Conservation (phyloP, 2,329 filamentous ascomycete genomes). For the Lojkania enalia region DNA sequence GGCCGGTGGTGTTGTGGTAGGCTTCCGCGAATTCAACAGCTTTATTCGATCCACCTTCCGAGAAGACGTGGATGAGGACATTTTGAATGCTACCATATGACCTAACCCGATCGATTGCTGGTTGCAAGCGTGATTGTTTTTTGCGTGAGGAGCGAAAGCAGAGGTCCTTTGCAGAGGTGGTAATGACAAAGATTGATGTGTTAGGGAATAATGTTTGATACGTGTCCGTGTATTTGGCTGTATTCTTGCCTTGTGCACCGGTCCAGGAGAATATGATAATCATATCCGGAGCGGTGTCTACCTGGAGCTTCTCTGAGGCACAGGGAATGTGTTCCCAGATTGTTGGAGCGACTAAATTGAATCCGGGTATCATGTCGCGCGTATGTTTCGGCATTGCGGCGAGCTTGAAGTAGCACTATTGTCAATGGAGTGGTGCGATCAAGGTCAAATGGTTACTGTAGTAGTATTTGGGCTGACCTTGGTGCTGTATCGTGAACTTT, state of each 20-base stretch:
- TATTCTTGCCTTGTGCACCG: constrained; percentile 27
- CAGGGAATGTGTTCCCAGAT: constrained; percentile 19
- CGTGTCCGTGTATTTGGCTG: constrained; percentile 27
- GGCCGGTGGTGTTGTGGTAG: constrained; percentile 20
- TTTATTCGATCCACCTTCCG: constrained; percentile 36
- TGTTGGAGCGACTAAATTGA: constrained; percentile 20
- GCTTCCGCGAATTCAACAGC: constrained; percentile 28
- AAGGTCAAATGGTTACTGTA: no score
- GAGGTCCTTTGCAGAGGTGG: constrained; percentile 29
- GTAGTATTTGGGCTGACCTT: no score
- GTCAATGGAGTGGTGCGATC: no score
- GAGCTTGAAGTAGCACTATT: background rate
- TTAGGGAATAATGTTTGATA: constrained; percentile 30
- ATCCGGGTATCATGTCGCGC: constrained; percentile 18
- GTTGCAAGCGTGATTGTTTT: constrained; percentile 24
- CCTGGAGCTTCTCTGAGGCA: background rate
- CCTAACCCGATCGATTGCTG: constrained; percentile 23
- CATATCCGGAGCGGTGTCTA: constrained; percentile 18
- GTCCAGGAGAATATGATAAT: constrained; percentile 36
- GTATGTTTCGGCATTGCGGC: background rate
- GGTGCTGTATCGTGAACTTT: no score
- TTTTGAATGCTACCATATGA: constrained; percentile 4
- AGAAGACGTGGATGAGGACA: constrained; percentile 30
- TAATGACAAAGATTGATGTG: constrained; percentile 30
- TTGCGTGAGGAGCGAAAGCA: constrained; percentile 23